Percentiles rank a stretch among this genome's conserved stretches.
These are phyloP conservation scores for Xerophyta viscosa DNA, from an alignment of 106 monocot genomes.

Conservation along the genomic window DNA sequence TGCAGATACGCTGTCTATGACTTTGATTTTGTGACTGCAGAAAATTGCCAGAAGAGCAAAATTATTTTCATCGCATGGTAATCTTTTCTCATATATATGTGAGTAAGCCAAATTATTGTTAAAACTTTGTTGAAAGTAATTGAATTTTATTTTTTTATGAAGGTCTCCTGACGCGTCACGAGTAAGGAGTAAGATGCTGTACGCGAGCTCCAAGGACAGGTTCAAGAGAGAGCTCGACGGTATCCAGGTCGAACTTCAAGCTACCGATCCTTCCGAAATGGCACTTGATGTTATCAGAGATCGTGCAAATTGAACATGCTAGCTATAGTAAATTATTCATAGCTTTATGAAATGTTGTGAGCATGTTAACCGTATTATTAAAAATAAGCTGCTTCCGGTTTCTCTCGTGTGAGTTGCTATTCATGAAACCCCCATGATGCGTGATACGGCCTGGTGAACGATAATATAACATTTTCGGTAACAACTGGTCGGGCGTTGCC, in stretches of 20 bases:
- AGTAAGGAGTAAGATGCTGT: conserved; percentile 24
- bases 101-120: no score
- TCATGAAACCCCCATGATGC: no score
- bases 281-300: conserved; percentile 24
- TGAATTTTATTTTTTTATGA: background rate
- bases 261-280: conserved; percentile 28
- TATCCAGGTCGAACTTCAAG: conserved; percentile 28
- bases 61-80: conserved; percentile 35
- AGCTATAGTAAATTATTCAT: no score
- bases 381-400: no score
- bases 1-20: conserved; percentile 31
- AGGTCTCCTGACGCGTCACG: conserved; percentile 27
- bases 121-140: no score
- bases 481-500: no score
- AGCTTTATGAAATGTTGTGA: no score
- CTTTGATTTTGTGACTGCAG: conserved; percentile 30
- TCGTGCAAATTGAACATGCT: no score
- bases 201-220: conserved; percentile 28
- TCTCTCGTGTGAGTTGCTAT: no score
- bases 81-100: conserved; percentile 3
- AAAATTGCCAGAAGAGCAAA: conserved; percentile 35
- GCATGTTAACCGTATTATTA: no score
- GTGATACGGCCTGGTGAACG: no score
- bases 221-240: conserved; percentile 29
- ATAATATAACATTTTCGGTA: no score